phyloP scores from a whole-genome alignment of 192 early-diverging fungal species.

The Thamnidium elegans region DNA sequence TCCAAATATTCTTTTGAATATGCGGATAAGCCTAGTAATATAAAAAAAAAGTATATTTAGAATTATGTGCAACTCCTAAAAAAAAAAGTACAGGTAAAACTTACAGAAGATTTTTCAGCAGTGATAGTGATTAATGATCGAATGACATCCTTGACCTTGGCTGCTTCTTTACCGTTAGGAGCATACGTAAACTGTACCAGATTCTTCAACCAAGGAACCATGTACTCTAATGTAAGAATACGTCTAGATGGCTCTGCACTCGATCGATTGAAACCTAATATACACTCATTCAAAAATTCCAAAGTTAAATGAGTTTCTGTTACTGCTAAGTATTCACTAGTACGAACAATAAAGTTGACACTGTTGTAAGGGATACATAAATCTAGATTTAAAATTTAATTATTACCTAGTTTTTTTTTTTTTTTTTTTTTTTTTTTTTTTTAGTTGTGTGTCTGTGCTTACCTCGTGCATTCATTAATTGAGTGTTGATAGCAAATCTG shows the following conservation, averaged over 20 bases:
- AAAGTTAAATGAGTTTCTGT: slow-evolving; percentile 76
- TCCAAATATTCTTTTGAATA: slow-evolving; percentile 85
- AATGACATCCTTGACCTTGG: slow-evolving; percentile 68
- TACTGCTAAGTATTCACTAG: slow-evolving; percentile 73
- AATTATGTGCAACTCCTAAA: slow-evolving; percentile 40
- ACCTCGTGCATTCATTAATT: slow-evolving; percentile 69
- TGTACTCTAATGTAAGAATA: slow-evolving; percentile 76
- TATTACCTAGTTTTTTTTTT: too few species aligned
- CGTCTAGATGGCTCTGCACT: slow-evolving; percentile 61
- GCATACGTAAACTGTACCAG: slow-evolving; percentile 54
- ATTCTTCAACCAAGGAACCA: slow-evolving; percentile 83
- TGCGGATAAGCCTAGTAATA: slow-evolving; percentile 61
- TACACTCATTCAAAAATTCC: slow-evolving; percentile 82
- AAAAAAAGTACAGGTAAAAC: slow-evolving; percentile 18
- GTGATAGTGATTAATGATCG: slow-evolving; percentile 75
- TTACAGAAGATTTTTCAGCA: slow-evolving; percentile 54
- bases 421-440: too few species aligned
- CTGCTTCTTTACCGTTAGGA: slow-evolving; percentile 39
- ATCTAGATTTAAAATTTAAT: slow-evolving; percentile 40
- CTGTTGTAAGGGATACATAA: slow-evolving; percentile 86
- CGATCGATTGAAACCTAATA: slow-evolving; percentile 73
- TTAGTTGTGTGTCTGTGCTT: neutral
- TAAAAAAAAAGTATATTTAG: neutral
- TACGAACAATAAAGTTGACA: slow-evolving; percentile 66
- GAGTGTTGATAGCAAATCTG: slow-evolving; percentile 72